Base-by-base conservation (phyloP, 2,329 filamentous ascomycete species). In the Plectosphaerella sp. region DNA sequence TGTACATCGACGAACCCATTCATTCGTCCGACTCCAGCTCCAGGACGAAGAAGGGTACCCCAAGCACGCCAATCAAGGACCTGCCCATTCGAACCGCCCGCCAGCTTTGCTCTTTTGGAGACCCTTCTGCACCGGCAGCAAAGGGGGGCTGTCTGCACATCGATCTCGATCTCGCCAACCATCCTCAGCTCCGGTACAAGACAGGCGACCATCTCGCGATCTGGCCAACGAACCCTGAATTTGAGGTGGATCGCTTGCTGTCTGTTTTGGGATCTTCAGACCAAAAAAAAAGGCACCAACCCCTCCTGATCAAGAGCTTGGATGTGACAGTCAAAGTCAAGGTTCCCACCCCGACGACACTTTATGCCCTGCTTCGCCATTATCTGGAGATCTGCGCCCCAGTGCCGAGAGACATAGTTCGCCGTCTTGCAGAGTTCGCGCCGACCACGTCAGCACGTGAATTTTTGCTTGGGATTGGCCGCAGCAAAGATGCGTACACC, bases 201-300 rank as follows among this genome's bases (percentile, higher is more conserved):
- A 99, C 94, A 49, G 94, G 94, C 68, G 95, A 99, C 67, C 95
- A 99, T 71, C 89, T 99, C 65, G 94, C 94, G 41, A 75, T 99
- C 62, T 99, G 94, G 94, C 94, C 94, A 36, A 96, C 91, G 48
- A 99, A 99, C 70, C 79, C 94, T 53, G 94, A 93, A 52, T 85
- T 83, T 58, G 93, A 97, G 70, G 93, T 97, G 45, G 90, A 97
- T 63, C 85, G 91, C 50, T 91, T 99, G 73, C 75, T 99, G 58
- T 33, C 28, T 10, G 11, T 33, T 9, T 12, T 33, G 8, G 28
- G 11, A 9, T 33, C 28, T 9, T 33, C 28, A 33, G 28, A 33
- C 8, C 8, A 33, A 33, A 12, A 12, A 10, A 33, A 10, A 12
- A 33, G 28, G 11, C 79, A 85, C 61, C 79, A 78, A 1, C 93